Evolutionary conservation across 345 rosid species (phyloP).

Genomic region (Odontarrhena argentea): DNA sequence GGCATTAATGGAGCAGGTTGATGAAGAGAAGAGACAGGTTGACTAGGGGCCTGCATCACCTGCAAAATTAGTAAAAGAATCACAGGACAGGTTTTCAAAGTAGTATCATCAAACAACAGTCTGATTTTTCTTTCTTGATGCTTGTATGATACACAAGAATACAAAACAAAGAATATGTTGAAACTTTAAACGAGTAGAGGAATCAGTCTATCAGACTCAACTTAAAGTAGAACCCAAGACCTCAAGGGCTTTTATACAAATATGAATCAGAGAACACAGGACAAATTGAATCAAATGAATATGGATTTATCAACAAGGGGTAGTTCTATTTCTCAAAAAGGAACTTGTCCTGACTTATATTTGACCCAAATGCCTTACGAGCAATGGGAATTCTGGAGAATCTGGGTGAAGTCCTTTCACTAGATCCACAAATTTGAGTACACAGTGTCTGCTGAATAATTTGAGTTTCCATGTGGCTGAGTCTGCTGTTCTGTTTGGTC

Average conservation of each 20-base stretch:
- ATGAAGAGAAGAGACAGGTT: slow-evolving; percentile 77
- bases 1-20: slow-evolving; percentile 87
- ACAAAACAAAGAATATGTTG: slow-evolving; percentile 25
- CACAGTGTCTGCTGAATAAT: slow-evolving; percentile 58
- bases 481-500: slow-evolving; percentile 28
- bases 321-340: not conserved
- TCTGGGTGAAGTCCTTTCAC: slow-evolving; percentile 71
- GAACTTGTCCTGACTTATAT: slow-evolving; percentile 16
- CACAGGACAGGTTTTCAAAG: slow-evolving; percentile 23
- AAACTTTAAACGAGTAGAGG: not conserved
- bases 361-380: slow-evolving; percentile 44
- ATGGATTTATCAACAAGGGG: slow-evolving; percentile 13
- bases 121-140: slow-evolving; percentile 22
- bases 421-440: slow-evolving; percentile 62
- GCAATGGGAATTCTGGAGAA: slow-evolving; percentile 47
- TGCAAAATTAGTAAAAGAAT: slow-evolving; percentile 24
- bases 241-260: slow-evolving; percentile 32
- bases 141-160: slow-evolving; percentile 34
- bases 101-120: not conserved
- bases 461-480: slow-evolving; percentile 64
- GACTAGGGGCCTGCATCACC: slow-evolving; percentile 24
- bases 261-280: slow-evolving; percentile 20
- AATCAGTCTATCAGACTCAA: not conserved
- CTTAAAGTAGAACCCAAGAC: slow-evolving; percentile 6
- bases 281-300: slow-evolving; percentile 40